These are phyloP conservation scores for Pythium aquatile DNA, from an alignment of 352 stramenopile genomes.

Conservation along the genomic window DNA sequence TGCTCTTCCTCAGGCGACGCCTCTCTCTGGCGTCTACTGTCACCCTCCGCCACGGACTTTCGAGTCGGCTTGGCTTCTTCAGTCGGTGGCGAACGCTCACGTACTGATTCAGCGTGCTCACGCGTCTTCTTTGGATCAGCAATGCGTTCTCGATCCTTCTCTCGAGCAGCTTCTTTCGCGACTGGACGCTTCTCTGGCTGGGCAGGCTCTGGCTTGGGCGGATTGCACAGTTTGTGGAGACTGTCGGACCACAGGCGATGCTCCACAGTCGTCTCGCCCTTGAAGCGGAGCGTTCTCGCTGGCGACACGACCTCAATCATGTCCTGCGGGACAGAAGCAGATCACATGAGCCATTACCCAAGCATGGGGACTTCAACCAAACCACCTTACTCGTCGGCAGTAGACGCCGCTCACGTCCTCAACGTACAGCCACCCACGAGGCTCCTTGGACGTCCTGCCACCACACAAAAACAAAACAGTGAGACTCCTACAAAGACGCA, in stretches of 20 bases:
- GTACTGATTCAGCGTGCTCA: slow-evolving; percentile 2
- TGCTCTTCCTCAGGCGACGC: slow-evolving; percentile 18
- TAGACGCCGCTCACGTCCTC: slow-evolving; percentile 76
- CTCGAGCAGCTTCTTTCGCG: slow-evolving; percentile 20
- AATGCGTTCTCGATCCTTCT: slow-evolving; percentile 33
- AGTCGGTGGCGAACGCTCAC: background rate
- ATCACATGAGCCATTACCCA: background rate
- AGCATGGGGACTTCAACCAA: background rate
- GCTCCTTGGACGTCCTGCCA: slow-evolving; percentile 66
- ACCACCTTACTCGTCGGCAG: slow-evolving; percentile 49
- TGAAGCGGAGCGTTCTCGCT: slow-evolving; percentile 66
- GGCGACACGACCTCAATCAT: slow-evolving; percentile 84
- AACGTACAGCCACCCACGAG: slow-evolving; percentile 75
- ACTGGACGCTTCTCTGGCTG: background rate
- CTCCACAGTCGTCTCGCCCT: slow-evolving; percentile 76
- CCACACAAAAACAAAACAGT: background rate
- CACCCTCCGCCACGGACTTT: background rate
- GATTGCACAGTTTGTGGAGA: slow-evolving; percentile 70
- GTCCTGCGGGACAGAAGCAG: slow-evolving; percentile 34
- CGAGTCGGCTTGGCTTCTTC: slow-evolving; percentile 12
- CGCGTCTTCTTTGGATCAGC: slow-evolving; percentile 27
- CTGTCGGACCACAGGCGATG: slow-evolving; percentile 81
- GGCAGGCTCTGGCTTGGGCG: slow-evolving; percentile 16
- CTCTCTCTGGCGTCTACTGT: slow-evolving; percentile 3
- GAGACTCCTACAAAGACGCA: no score